Base-by-base conservation (phyloP, 169 alveolate genomes). In the Eimeria falciformis region DNA sequence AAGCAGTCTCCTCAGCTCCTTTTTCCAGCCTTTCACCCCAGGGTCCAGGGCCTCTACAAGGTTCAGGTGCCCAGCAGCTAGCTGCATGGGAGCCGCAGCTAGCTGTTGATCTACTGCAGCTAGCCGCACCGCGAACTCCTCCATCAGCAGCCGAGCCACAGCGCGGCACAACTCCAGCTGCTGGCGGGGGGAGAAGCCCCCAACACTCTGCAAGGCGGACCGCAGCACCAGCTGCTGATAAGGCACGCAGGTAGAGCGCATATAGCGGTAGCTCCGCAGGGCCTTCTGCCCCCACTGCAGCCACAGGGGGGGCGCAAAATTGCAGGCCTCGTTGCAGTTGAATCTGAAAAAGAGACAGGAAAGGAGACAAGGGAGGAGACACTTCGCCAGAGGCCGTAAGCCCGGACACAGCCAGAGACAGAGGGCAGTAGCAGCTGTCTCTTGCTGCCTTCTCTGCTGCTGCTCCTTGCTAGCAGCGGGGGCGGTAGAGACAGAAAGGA, bases 311-410 rank as follows among this genome's bases (percentile, higher is more conserved):
- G 98, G 97, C 9, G 98, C 99, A 68, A 97, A 97, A 94, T 98
- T 98, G 56, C 98, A 98, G 23, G 99, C 99, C 94, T 98, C 99
- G 83, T 98, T 98, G 90, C 99, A 95, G 92, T 98, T 98, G 91
- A 96, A 97, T n/a, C 90, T 69, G 83, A 58, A 77, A 25, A 9
- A 18, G 17, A 43, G 5, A 7, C 62, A 73, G 5, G n/a, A 25
- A 25, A 0, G 14, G 25, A 29, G 2, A 2, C 9, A 3, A 4
- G 14, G 5, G 12, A 5, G 40, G 5, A 5, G 3, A n/a, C 47
- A 68, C 78, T 2, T 18, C 75, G 4, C 75, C 7, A 2, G 0
- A 65, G 7, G 23, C 3, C 23, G 23, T 29, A 58, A 3, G 37
- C 69, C 69, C 69, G 23, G 23, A 11, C 69, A 23, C 14, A 58